Percentiles rank a stretch among this genome's conserved stretches.
Evolutionary conservation across 148 eudicot species (phyloP).

Genomic region (Bassia scoparia): DNA sequence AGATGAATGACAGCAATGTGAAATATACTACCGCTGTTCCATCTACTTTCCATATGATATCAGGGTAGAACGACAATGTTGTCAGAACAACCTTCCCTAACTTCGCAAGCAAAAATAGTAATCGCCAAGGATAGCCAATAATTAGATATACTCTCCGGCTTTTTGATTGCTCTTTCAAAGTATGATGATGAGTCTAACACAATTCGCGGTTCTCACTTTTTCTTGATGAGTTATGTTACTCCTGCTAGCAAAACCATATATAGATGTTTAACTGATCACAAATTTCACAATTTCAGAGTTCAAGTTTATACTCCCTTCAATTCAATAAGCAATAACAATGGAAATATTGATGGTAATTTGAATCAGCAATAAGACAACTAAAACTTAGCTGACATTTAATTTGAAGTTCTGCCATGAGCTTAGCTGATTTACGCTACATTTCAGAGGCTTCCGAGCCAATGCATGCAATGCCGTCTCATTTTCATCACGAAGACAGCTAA

Average conservation of each 20-base stretch:
- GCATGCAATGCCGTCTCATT: conserved; percentile 28
- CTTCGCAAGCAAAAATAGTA: conserved; percentile 26
- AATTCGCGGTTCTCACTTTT: conserved; percentile 4
- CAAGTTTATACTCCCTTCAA: not conserved
- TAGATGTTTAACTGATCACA: not conserved
- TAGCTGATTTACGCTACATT: not conserved
- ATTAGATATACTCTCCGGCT: conserved; percentile 21
- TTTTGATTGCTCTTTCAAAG: conserved; percentile 25
- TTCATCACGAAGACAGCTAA: conserved; percentile 22
- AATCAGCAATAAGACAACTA: not conserved
- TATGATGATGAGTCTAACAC: conserved; percentile 6
- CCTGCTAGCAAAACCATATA: not conserved
- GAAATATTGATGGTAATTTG: not conserved
- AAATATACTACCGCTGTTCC: conserved; percentile 37
- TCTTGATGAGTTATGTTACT: not conserved
- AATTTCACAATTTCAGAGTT: not conserved
- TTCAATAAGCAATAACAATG: not conserved
- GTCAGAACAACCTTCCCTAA: conserved; percentile 40
- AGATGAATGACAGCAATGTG: conserved; percentile 45
- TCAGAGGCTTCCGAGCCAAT: conserved; percentile 29
- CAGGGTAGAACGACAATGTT: conserved; percentile 36
- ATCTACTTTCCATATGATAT: conserved; percentile 47
- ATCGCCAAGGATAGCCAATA: conserved; percentile 27
- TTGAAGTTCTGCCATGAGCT: conserved; percentile 10
- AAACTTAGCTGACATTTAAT: not conserved